Conservation (phyloP, 192 early-diverging fungal genomes). For the Gonapodya prolifera region DNA sequence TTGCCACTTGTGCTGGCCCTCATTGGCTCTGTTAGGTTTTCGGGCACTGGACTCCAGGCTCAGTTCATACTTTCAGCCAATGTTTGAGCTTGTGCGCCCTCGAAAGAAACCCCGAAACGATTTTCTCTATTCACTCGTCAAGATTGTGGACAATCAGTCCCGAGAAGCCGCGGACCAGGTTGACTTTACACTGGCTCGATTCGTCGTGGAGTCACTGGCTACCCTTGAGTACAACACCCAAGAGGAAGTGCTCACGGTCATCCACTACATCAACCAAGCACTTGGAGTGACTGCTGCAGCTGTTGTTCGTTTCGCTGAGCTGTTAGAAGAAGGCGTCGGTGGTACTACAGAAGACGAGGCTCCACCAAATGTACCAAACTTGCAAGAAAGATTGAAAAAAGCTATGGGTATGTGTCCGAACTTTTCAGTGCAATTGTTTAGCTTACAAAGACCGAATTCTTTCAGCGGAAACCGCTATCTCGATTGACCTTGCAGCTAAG, state of each 20-base stretch:
- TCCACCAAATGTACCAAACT: slow-evolving; percentile 19
- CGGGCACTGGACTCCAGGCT: neutral
- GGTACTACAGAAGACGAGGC: slow-evolving; percentile 3
- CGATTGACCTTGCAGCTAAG: slow-evolving; percentile 23
- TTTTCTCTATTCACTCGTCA: neutral
- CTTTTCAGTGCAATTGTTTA: neutral
- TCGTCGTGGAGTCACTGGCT: slow-evolving; percentile 74
- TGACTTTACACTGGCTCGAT: slow-evolving; percentile 48
- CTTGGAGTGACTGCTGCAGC: slow-evolving; percentile 58
- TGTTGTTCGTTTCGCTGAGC: slow-evolving; percentile 24
- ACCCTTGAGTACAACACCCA: slow-evolving; percentile 62
- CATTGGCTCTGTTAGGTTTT: neutral
- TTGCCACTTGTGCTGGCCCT: too few relatives aligned
- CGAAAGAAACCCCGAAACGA: neutral
- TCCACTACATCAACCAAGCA: slow-evolving; percentile 58
- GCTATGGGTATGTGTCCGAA: neutral
- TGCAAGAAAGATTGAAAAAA: slow-evolving; percentile 11
- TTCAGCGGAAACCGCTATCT: slow-evolving; percentile 6
- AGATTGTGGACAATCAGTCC: neutral
- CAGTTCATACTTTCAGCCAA: neutral
- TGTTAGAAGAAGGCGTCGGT: slow-evolving; percentile 6
- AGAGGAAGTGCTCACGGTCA: slow-evolving; percentile 68
- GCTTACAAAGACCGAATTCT: slow-evolving; percentile 2
- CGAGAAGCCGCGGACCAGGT: slow-evolving; percentile 9
- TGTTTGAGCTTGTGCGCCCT: neutral